Evolutionary conservation across 176 grass and related monocot genomes (phyloP).

Genomic region (Pharus latifolius): DNA sequence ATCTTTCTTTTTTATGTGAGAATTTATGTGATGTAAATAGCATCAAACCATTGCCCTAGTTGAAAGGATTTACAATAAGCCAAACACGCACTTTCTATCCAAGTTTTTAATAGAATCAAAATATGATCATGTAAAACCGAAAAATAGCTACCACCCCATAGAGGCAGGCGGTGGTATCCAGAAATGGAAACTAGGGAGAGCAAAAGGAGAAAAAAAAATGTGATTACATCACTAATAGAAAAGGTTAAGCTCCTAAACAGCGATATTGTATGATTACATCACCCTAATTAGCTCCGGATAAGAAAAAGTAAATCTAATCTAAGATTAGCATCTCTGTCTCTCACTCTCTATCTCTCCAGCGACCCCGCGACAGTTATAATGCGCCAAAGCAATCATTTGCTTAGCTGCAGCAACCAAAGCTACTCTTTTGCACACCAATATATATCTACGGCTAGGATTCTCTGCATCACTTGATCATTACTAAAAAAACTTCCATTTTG

Average conservation of each 20-base stretch:
- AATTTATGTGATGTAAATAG: too few relatives aligned
- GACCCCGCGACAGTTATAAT: slow-evolving; percentile 1
- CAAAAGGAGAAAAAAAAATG: not conserved
- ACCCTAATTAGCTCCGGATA: slow-evolving; percentile 10
- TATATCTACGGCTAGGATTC: slow-evolving; percentile 8
- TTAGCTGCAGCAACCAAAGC: too few relatives aligned
- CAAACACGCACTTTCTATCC: too few relatives aligned
- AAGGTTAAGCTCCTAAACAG: slow-evolving; percentile 7
- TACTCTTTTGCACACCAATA: slow-evolving; percentile 16
- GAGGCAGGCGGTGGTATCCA: too few relatives aligned
- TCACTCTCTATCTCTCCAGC: not conserved
- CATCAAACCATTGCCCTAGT: too few relatives aligned
- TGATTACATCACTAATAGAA: not conserved
- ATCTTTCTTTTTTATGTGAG: too few relatives aligned
- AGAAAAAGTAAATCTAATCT: not conserved
- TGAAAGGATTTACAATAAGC: too few relatives aligned
- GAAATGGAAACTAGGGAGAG: slow-evolving; percentile 21
- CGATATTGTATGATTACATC: not conserved
- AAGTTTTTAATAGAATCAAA: too few relatives aligned
- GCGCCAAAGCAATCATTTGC: slow-evolving; percentile 43
- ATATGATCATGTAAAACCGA: too few relatives aligned
- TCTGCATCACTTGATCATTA: not conserved
- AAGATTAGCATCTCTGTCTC: not conserved
- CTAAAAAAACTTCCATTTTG: not conserved
- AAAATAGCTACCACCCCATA: too few relatives aligned